Percentiles rank a stretch among this genome's conserved stretches.
Conservation (phyloP, 768 basidiomycete genomes). For the Auricularia sp. region DNA sequence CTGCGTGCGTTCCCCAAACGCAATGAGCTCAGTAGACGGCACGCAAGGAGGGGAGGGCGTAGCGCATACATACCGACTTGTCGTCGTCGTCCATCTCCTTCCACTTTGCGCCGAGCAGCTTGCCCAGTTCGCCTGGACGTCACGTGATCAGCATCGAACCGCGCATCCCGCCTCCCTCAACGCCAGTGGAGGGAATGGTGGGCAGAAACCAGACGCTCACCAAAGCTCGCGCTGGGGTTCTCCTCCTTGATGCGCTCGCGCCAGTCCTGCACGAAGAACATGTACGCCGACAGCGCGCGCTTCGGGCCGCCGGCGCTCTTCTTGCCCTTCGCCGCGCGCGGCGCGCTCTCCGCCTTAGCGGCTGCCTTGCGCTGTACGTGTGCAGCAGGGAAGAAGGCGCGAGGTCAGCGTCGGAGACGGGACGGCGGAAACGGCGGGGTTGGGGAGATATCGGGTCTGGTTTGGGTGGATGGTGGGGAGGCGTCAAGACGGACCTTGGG, state of each 20-base stretch:
- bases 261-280: conserved; percentile 98
- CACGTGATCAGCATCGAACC: no score
- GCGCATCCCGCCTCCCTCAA: background rate
- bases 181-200: background rate
- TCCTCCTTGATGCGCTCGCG: conserved; percentile 90
- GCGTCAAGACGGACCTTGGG: conserved; percentile 44
- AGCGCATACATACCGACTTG: conserved; percentile 60
- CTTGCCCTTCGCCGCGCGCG: conserved; percentile 43
- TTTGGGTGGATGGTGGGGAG: background rate
- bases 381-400: background rate
- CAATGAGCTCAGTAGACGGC: background rate
- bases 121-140: conserved; percentile 75
- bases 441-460: no score
- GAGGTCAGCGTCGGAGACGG: no score
- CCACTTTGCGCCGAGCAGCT: conserved; percentile 93
- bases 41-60: no score
- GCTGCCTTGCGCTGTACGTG: conserved; percentile 58
- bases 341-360: conserved; percentile 56
- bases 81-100: conserved; percentile 87
- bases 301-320: conserved; percentile 74
- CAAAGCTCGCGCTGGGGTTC: conserved; percentile 91
- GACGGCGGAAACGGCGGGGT: no score
- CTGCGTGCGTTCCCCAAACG: conserved; percentile 28
- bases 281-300: conserved; percentile 90
- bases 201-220: conserved; percentile 30